Evolutionary conservation across 78 protist species (phyloP).

Genomic region (Emiliania huxleyi): DNA sequence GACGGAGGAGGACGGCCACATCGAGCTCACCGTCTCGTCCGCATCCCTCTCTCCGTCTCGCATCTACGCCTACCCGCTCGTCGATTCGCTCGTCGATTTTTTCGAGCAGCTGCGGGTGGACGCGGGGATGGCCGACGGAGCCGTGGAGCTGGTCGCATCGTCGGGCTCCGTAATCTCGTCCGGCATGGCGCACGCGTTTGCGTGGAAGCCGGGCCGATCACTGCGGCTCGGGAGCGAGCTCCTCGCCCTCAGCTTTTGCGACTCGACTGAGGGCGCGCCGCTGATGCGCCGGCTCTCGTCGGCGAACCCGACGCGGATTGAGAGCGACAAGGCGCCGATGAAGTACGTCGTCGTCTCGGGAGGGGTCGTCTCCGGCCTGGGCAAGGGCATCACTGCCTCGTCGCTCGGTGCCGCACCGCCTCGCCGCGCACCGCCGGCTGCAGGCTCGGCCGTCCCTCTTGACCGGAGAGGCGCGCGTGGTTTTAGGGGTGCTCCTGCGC

Average conservation of each 20-base stretch:
- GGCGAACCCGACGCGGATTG: no score
- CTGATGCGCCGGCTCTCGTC: background rate
- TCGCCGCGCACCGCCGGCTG: no score
- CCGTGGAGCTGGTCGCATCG: no score
- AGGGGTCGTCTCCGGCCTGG: conserved; percentile 68
- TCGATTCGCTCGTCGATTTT: background rate
- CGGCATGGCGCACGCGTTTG: background rate
- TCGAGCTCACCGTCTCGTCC: background rate
- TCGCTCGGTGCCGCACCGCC: conserved; percentile 58
- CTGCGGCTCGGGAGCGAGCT: background rate
- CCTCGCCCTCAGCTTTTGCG: background rate
- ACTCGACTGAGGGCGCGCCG: background rate
- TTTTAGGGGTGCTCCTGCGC: no score
- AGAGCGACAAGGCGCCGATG: background rate
- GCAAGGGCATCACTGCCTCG: conserved; percentile 75
- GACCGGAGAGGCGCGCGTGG: no score
- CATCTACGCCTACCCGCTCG: background rate
- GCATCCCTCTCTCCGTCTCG: background rate
- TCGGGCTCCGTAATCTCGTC: no score
- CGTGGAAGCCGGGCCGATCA: background rate
- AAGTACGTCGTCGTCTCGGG: conserved; percentile 72
- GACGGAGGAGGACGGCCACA: background rate
- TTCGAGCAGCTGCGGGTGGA: background rate
- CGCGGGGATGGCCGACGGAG: background rate
- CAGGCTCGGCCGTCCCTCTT: no score